Evolutionary conservation across 371 early-diverging fungal species (phyloP), one percentile per base, ranked within the genome.

Genomic region (Apophysomyces trapeziformis): DNA sequence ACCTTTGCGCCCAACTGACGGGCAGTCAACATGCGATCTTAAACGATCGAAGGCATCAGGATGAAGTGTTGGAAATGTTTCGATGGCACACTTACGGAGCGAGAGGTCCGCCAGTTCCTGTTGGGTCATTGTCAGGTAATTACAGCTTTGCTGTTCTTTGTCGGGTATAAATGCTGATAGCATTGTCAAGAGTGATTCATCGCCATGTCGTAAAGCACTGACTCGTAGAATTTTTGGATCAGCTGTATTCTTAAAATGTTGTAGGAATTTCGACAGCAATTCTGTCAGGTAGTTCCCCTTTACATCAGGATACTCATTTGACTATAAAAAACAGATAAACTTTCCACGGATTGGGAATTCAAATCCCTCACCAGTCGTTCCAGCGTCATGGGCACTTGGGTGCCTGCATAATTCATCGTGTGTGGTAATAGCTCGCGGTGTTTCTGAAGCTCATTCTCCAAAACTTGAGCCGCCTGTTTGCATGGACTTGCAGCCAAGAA

Each of bases 391-490:
- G 83, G 73, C 38, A 87, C 83, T 60, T 68, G 68, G 18, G 82
- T 68, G 37, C 92, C 92, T 59, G 81, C 85, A 85, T 90, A 90
- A 70, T 84, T 83, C 54, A 85, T 76, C 18, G 88, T 87, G 39
- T 64, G 75, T 1, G 91, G 91, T 45, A 90, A 72, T 43, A 89
- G 71, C 11, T 82, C 76, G 50, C 76, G 71, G 47, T 88, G 78
- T 14, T 78, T 66, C 39, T 71, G 72, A n/a, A 88, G 64, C 58
- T 85, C 86, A 26, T 79, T 67, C 16, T 77, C 66, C n/a, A 88
- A 66, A 4, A 71, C 78, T 35, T 71, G 74, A 14, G 86, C 83
- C 16, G 89, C 76, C 38, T 77, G 69, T 38, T 74, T 69, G 66
- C 87, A 88, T 38, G 87, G 89, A 13, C 89, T 84, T 32, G 79